Evolutionary conservation across 2,329 filamentous ascomycete species (phyloP).

Genomic region (Fusarium staphyleae): DNA sequence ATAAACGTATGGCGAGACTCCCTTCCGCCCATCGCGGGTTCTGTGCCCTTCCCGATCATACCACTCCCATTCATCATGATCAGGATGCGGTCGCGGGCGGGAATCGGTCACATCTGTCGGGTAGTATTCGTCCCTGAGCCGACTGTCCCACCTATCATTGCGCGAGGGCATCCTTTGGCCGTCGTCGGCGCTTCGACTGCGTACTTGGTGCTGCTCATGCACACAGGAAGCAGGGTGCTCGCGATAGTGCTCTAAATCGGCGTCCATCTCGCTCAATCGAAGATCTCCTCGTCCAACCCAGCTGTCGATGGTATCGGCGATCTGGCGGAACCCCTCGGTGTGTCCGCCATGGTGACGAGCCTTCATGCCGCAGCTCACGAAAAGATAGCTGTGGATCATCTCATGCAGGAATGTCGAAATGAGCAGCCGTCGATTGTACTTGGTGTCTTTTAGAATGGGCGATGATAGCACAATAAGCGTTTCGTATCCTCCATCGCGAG

Average conservation of each 20-base stretch:
- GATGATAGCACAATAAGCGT: constrained; percentile 68
- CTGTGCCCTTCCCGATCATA: constrained; percentile 46
- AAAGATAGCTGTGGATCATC: constrained; percentile 71
- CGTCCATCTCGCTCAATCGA: constrained; percentile 66
- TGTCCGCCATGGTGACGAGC: constrained; percentile 65
- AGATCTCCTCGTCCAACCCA: constrained; percentile 66
- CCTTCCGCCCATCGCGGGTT: constrained; percentile 35
- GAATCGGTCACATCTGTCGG: constrained; percentile 22
- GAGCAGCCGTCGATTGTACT: constrained; percentile 66
- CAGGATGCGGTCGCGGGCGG: constrained; percentile 24
- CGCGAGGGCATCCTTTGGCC: constrained; percentile 27
- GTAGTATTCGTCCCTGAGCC: constrained; percentile 13
- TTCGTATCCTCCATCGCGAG: constrained; percentile 61
- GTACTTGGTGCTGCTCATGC: constrained; percentile 36
- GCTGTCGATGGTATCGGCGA: constrained; percentile 65
- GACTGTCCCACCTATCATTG: constrained; percentile 21
- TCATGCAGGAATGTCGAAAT: constrained; percentile 72
- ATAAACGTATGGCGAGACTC: constrained; percentile 45
- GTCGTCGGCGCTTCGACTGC: constrained; percentile 24
- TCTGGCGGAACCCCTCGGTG: constrained; percentile 64
- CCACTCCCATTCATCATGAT: constrained; percentile 46
- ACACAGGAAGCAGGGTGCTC: constrained; percentile 32
- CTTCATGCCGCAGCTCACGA: constrained; percentile 66
- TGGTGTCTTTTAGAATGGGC: constrained; percentile 62
- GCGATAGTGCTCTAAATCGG: constrained; percentile 64